Conservation (phyloP, 164 flowering plant genomes). For the Nymphaea colorata region DNA sequence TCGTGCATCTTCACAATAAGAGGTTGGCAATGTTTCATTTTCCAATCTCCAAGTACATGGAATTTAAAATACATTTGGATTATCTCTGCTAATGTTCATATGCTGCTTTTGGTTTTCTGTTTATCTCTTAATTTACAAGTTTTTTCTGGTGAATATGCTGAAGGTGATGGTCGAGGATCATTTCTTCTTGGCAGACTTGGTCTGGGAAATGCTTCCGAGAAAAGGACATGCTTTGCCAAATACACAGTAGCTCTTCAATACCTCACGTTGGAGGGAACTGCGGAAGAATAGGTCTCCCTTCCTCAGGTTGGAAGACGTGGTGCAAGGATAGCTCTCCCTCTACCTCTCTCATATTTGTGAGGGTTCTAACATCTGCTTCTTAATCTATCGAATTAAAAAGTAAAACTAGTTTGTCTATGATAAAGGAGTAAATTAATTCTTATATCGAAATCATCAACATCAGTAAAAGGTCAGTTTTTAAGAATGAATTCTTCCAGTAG, state of each 20-base stretch:
- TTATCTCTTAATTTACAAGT: neutral
- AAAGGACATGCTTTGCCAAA: slow-evolving; percentile 30
- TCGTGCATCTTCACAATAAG: slow-evolving; percentile 46
- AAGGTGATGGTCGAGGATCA: slow-evolving; percentile 57
- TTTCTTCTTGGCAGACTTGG: slow-evolving; percentile 29
- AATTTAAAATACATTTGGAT: neutral
- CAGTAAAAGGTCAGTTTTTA: too few species aligned
- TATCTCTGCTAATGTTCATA: neutral
- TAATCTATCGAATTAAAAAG: too few species aligned
- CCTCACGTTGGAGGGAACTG: slow-evolving; percentile 44
- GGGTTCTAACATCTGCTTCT: too few species aligned
- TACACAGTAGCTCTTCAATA: slow-evolving; percentile 72
- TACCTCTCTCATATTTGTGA: too few species aligned
- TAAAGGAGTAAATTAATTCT: too few species aligned
- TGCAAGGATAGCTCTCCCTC: too few species aligned
- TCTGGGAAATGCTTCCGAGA: slow-evolving; percentile 4
- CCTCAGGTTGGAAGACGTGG: too few species aligned
- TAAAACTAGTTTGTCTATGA: too few species aligned
- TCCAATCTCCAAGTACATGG: neutral
- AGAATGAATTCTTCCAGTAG: too few species aligned
- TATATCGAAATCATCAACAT: too few species aligned
- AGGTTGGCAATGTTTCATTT: slow-evolving; percentile 25
- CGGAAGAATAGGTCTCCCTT: slow-evolving; percentile 12
- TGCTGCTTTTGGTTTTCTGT: neutral
- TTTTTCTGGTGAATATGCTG: neutral